phyloP scores from a whole-genome alignment of 129 eudicot species.

The Tanacetum coccineum region DNA sequence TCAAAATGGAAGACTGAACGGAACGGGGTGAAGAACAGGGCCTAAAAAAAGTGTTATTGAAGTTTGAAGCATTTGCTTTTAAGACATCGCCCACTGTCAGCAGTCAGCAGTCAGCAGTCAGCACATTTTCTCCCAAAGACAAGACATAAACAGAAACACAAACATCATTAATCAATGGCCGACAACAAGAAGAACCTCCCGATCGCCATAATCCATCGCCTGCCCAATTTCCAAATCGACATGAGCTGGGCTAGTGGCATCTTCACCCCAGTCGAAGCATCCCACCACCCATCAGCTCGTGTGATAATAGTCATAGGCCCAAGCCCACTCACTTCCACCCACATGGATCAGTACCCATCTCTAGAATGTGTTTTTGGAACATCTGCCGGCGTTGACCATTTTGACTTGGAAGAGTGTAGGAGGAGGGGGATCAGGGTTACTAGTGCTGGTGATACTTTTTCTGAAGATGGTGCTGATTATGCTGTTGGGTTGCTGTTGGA shows the following conservation, averaged over 20 bases:
- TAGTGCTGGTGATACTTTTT: constrained; percentile 56
- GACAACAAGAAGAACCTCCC: constrained; percentile 19
- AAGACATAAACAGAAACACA: too few relatives aligned
- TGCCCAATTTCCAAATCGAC: constrained; percentile 23
- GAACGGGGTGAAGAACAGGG: too few relatives aligned
- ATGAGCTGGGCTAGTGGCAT: constrained; percentile 18
- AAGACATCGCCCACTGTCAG: too few relatives aligned
- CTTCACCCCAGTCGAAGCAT: constrained; percentile 36
- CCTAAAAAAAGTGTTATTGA: too few relatives aligned
- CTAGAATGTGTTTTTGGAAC: constrained; percentile 35
- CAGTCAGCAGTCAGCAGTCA: too few relatives aligned
- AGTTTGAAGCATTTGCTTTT: too few relatives aligned
- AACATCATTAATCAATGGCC: constrained; percentile 27
- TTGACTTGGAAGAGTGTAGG: constrained; percentile 59
- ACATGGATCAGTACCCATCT: constrained; percentile 41
- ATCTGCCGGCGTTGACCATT: constrained; percentile 54
- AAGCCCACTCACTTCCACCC: constrained; percentile 32
- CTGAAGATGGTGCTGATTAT: constrained; percentile 66
- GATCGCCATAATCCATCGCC: constrained; percentile 33
- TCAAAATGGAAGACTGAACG: too few relatives aligned
- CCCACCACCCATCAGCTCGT: constrained; percentile 39
- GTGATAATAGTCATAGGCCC: constrained; percentile 39
- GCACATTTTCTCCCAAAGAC: background rate
- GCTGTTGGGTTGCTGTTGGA: constrained; percentile 57
- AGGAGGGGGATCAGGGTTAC: constrained; percentile 58